phyloP scores from a whole-genome alignment of 495 filamentous ascomycete genomes.

The Tuber aestivum region DNA sequence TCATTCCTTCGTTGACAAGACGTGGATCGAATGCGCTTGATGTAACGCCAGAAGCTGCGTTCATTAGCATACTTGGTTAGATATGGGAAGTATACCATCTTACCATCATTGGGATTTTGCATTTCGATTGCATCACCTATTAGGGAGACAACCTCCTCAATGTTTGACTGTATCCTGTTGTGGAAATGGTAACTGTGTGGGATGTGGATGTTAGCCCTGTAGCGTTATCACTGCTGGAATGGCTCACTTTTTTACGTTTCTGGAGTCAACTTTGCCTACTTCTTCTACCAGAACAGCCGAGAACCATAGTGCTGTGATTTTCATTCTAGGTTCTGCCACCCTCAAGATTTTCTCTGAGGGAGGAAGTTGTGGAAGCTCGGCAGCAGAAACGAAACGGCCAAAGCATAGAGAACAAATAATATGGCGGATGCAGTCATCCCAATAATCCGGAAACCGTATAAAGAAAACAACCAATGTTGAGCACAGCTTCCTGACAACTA shows the following conservation, averaged over 20 bases:
- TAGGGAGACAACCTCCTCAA: constrained; percentile 49
- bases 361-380: constrained; percentile 51
- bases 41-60: constrained; percentile 38
- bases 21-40: constrained; percentile 29
- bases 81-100: neutral
- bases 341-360: constrained; percentile 52
- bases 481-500: constrained; percentile 78
- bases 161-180: constrained; percentile 50
- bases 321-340: constrained; percentile 52
- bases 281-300: constrained; percentile 69
- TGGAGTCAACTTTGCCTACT: constrained; percentile 58
- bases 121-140: constrained; percentile 48
- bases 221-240: neutral
- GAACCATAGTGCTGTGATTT: constrained; percentile 65
- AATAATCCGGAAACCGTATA: constrained; percentile 61
- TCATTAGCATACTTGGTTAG: constrained; percentile 9
- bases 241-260: constrained; percentile 53
- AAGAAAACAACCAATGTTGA: constrained; percentile 75
- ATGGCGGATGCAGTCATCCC: constrained; percentile 64
- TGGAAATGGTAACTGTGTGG: constrained; percentile 48
- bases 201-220: constrained; percentile 11
- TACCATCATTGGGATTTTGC: constrained; percentile 25
- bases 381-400: constrained; percentile 48
- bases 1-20: constrained; percentile 51
- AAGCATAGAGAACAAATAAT: constrained; percentile 58